Evolutionary conservation across 257 asterid genomes (phyloP).

Genomic region (Jacaranda mimosifolia): DNA sequence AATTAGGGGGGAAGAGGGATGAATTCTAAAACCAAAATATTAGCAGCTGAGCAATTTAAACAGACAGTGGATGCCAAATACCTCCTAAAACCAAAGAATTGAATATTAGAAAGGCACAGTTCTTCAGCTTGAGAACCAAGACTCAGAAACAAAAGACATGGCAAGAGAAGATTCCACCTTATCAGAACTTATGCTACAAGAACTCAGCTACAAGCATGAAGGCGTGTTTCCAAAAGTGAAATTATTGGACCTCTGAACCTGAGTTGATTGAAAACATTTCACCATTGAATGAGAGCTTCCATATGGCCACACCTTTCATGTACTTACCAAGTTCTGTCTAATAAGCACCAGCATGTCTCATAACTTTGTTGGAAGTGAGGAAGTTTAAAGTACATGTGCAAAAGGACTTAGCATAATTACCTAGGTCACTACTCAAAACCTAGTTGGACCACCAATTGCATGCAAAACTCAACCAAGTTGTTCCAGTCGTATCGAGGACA

Average conservation of each 20-base stretch:
- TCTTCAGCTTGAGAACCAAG: not conserved
- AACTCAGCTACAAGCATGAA: not conserved
- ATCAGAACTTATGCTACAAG: not conserved
- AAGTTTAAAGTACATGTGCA: not conserved
- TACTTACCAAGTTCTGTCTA: not conserved
- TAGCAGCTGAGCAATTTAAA: constrained; percentile 1
- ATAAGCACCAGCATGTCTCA: constrained; percentile 10
- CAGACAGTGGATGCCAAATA: not conserved
- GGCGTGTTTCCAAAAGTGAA: not conserved
- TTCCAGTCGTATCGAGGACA: not conserved
- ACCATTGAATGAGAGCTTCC: constrained; percentile 4
- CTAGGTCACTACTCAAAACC: constrained; percentile 6
- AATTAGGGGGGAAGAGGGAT: not conserved
- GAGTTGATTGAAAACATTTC: not conserved
- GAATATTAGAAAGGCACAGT: not conserved
- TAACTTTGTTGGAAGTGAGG: not conserved
- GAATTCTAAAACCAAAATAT: constrained; percentile 9
- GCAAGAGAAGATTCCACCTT: not conserved
- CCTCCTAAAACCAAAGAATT: not conserved
- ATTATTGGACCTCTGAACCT: not conserved
- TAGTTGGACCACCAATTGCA: not conserved
- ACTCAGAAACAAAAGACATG: not conserved
- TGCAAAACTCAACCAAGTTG: not conserved
- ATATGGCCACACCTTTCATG: not conserved
- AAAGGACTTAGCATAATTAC: not conserved